Evolutionary conservation across 495 filamentous ascomycete species (phyloP), one percentile per base, ranked within the genome.

Genomic region (Podospora pseudoanserina): DNA sequence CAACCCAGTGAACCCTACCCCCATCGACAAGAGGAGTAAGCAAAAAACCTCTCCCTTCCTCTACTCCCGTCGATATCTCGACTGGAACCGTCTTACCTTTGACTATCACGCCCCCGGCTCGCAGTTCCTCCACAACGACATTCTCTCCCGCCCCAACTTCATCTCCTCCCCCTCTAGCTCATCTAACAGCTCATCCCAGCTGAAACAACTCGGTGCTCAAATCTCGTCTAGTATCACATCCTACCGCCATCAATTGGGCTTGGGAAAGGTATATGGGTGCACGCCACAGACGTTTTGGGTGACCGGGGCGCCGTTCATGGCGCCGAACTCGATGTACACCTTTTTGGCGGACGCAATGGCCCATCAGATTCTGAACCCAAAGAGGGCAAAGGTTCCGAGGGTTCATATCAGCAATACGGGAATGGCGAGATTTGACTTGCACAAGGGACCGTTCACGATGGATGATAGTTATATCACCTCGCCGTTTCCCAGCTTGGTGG

Each of bases 51-150:
- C 77, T 49, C 72, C 76, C 20, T 70, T 77, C 63, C 79, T 78
- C 30, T 94, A 89, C 73, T 84, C 85, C 44, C 87, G 92, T 30
- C 84, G 87, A 65, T 96, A 96, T 77, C 88, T 96, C 65, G 92
- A 96, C 77, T 93, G 91, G 79, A 96, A 96, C 70, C 84, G 93
- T 26, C 87, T 80, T 67, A 93, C 91, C 3, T 90, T 92, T 66
- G 81, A 89, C 66, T 88, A 92, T 66, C 92, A 96, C 72, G 88
- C 90, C 16, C 79, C 78, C 13, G 74, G 74, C 27, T 87, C 88
- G 70, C 74, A 66, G 23, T 94, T 94, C 72, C 86, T 87, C 56
- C 92, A 91, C 6, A 79, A 85, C n/a, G 82, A 84, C 39, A 61
- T 16, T 11, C 39, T 11, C 39, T 16, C 7, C 9, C 39, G 2